Base-by-base conservation (phyloP, 1,284 basidiomycete genomes). In the Ceratorhiza oryzae-sativae region DNA sequence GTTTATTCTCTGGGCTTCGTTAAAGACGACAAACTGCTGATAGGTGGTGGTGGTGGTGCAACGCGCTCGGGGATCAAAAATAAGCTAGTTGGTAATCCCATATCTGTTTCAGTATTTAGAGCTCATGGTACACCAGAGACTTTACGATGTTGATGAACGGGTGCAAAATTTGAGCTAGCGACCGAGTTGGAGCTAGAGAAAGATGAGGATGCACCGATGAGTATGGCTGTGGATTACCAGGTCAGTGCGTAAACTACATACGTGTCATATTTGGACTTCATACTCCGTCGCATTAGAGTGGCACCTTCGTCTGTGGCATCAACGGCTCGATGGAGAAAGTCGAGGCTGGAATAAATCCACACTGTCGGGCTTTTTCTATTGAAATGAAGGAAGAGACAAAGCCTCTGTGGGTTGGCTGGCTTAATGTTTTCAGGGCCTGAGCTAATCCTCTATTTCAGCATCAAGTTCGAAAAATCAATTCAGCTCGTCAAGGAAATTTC, bases 121-220 rank as follows among this genome's bases (percentile, higher is more conserved):
- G 20, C 36, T 32, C 32, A 51, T 34, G 25, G 15, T 46, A 23
- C 12, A 55, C 1, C 75, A 93, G 93, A 86, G 88, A 78, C 80
- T 95, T n/a, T 93, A 91, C 78, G 84, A 86, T 60, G 84, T 94
- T 39, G 84, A 84, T 13, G 81, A 85, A 79, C 80, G 56, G 86
- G 88, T 46, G 84, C 86, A 73, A 82, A 82, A 23, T 80, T 97
- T 23, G 82, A 87, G 53, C 82, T 89, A 1, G 77, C 89, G 12
- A 81, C 87, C 74, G 93, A 97, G 79, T 83, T 89, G 56, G 87
- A 92, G 76, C 84, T 98, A 10, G 89, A 87, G 71, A 86, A 82
- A 61, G 91, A 88, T 39, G 94, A 95, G 79, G 95, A 98, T 80
- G 92, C 91, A 8, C 95, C 95, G 12, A 97, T 95, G 93, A 96